These are phyloP conservation scores for Isatis tinctoria DNA, from an alignment of 345 rosid genomes.

Conservation along the genomic window DNA sequence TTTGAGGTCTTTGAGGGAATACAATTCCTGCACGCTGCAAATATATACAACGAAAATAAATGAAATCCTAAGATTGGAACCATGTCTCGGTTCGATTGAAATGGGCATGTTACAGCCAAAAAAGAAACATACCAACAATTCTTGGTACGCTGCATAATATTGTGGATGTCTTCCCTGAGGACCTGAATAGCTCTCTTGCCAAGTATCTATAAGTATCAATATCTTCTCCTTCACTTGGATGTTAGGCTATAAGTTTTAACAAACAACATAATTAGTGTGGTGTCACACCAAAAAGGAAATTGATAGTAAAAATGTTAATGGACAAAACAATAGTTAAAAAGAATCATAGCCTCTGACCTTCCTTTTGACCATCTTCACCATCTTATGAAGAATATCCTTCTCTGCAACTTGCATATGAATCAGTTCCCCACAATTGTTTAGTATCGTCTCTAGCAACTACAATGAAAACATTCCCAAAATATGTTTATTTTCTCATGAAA, in stretches of 20 bases:
- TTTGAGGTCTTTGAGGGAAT: constrained; percentile 77
- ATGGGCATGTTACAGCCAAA: constrained; percentile 7
- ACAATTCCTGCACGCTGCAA: constrained; percentile 94
- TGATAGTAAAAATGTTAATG: neutral
- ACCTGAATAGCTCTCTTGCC: constrained; percentile 99
- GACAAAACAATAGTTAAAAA: neutral
- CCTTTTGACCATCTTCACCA: constrained; percentile 87
- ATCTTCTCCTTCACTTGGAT: constrained; percentile 93
- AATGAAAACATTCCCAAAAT: constrained; percentile 19
- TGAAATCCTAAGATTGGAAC: neutral
- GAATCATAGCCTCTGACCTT: constrained; percentile 53
- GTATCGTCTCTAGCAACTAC: constrained; percentile 88
- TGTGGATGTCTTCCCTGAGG: constrained; percentile 98
- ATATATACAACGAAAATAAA: neutral
- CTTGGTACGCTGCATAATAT: constrained; percentile 92
- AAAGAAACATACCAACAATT: constrained; percentile 66
- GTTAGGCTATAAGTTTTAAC: constrained; percentile 55
- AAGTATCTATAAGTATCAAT: constrained; percentile 76
- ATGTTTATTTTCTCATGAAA: neutral
- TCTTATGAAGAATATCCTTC: constrained; percentile 82
- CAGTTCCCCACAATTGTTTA: constrained; percentile 96
- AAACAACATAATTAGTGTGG: constrained; percentile 22
- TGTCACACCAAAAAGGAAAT: constrained; percentile 28
- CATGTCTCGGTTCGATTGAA: neutral
- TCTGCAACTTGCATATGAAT: constrained; percentile 99